A percentile compares a stretch with the other conserved stretches of the same genome.
Conservation (phyloP, 1,284 basidiomycete genomes). For the Pterula multifida region DNA sequence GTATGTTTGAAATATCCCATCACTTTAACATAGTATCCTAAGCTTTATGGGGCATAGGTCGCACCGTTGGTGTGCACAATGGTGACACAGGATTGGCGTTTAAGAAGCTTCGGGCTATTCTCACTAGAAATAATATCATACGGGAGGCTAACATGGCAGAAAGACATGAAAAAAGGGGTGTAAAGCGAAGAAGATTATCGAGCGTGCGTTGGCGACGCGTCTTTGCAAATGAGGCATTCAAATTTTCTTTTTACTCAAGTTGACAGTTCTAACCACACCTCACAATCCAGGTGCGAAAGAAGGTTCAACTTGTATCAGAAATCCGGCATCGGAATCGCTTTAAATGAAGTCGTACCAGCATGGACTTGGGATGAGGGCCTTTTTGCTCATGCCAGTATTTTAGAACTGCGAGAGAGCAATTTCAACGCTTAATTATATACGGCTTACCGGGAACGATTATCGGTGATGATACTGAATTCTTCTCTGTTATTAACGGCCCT, state of each 20-base stretch:
- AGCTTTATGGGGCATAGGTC: constrained; percentile 23
- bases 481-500: not conserved
- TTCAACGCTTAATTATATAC: not conserved
- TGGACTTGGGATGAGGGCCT: constrained; percentile 5
- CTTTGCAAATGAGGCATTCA: constrained; percentile 56
- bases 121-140: constrained; percentile 19
- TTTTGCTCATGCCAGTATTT: constrained; percentile 5
- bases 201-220: constrained; percentile 57
- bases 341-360: constrained; percentile 24
- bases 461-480: not conserved
- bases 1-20: no score
- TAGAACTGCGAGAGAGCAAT: not conserved
- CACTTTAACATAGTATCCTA: not conserved
- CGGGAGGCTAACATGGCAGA: constrained; percentile 32
- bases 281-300: constrained; percentile 45
- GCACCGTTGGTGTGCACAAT: constrained; percentile 29
- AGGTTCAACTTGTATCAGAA: constrained; percentile 42
- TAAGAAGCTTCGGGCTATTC: not conserved
- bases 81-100: constrained; percentile 20
- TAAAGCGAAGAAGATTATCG: constrained; percentile 47
- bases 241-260: constrained; percentile 8
- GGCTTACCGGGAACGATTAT: not conserved
- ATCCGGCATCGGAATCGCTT: constrained; percentile 28
- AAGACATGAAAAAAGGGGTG: constrained; percentile 65
- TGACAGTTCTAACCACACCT: constrained; percentile 12